phyloP scores from a whole-genome alignment of 108 stramenopile genomes.

The Poteriospumella lacustris region DNA sequence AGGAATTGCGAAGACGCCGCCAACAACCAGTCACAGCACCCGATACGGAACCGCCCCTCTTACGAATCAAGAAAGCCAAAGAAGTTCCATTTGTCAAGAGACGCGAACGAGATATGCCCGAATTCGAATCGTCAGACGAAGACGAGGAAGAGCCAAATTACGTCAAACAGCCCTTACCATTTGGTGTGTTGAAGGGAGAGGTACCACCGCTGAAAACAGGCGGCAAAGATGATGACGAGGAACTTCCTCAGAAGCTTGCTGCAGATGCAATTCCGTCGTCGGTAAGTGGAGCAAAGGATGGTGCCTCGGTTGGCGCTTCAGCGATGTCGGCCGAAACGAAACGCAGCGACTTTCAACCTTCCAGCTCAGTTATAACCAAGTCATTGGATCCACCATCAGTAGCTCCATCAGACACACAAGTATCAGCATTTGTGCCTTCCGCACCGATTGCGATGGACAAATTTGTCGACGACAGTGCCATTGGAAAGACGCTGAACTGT shows the following conservation, averaged over 20 bases:
- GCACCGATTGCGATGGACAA: background rate
- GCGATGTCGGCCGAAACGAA: no score
- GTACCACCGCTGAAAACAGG: background rate
- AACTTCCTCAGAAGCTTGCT: background rate
- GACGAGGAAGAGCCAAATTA: constrained; percentile 2
- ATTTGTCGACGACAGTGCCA: background rate
- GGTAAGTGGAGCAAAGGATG: background rate
- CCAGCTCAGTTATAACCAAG: no score
- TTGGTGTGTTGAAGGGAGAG: background rate
- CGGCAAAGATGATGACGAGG: background rate
- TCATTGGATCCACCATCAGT: no score
- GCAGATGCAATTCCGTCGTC: no score
- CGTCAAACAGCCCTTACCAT: constrained; percentile 4
- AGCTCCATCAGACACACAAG: no score
- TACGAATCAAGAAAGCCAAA: background rate
- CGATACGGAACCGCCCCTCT: constrained; percentile 1
- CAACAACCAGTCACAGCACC: background rate
- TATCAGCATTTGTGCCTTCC: background rate
- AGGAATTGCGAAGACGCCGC: background rate
- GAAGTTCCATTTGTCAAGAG: constrained; percentile 16
- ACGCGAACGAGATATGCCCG: constrained; percentile 4
- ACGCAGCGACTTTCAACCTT: no score
- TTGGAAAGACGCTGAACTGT: background rate
- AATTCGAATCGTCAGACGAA: constrained; percentile 27
- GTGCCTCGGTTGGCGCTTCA: no score